A percentile compares a stretch with the other conserved stretches of the same genome.
Conservation (phyloP, 805 yeast genomes). For the Saccharomyces mikatae region DNA sequence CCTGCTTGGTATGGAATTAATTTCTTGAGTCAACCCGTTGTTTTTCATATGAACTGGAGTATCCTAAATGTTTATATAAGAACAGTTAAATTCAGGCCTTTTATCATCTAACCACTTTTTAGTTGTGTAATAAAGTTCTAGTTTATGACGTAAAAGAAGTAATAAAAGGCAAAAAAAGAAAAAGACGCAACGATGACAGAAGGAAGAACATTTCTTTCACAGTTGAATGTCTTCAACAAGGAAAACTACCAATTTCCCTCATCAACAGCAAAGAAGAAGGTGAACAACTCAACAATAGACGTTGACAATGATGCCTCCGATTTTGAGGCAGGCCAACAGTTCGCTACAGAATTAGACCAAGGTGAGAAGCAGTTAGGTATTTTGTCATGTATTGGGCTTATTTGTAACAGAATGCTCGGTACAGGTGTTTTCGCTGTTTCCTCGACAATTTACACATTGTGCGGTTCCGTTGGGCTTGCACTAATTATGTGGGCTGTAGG, state of each 20-base stretch:
- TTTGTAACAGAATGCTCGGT: constrained; percentile 64
- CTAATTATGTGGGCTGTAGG: constrained; percentile 72
- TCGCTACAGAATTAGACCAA: constrained; percentile 32
- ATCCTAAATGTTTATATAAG: background rate
- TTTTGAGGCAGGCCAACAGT: constrained; percentile 24
- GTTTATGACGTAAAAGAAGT: background rate
- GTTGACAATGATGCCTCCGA: constrained; percentile 8
- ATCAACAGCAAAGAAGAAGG: background rate
- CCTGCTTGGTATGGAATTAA: background rate
- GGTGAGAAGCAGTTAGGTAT: constrained; percentile 41
- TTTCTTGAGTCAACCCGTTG: background rate
- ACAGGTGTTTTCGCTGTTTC: constrained; percentile 74
- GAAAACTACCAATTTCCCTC: constrained; percentile 16
- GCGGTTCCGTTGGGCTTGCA: constrained; percentile 66
- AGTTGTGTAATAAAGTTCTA: background rate
- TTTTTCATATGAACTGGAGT: background rate
- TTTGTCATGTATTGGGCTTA: constrained; percentile 54
- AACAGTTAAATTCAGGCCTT: too few relatives aligned
- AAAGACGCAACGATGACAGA: constrained; percentile 3
- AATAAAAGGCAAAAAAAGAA: background rate
- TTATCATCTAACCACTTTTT: background rate
- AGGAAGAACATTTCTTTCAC: constrained; percentile 16
- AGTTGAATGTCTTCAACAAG: constrained; percentile 26
- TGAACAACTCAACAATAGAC: background rate
- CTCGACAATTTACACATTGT: constrained; percentile 40